These are phyloP conservation scores for Geotrichum citri-aurantii DNA, from an alignment of 1,139 yeast genomes.

Conservation along the genomic window DNA sequence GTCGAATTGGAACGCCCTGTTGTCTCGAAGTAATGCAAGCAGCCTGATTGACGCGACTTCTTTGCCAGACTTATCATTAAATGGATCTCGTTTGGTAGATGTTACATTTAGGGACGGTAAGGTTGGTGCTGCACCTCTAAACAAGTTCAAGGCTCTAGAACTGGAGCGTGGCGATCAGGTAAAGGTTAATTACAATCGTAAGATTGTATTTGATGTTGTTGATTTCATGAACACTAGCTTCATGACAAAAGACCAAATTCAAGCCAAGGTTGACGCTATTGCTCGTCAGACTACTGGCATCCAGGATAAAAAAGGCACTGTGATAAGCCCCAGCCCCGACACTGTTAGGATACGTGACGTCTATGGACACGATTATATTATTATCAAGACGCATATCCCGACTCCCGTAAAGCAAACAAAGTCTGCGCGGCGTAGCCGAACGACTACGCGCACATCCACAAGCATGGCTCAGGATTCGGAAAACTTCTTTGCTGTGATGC, in stretches of 20 bases:
- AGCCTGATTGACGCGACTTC: not conserved
- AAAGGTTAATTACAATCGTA: slow-evolving; percentile 5
- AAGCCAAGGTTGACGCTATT: not conserved
- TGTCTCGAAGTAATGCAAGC: not conserved
- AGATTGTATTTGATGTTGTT: slow-evolving; percentile 6
- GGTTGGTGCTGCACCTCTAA: not conserved
- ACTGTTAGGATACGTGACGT: slow-evolving; percentile 2
- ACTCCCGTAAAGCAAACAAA: not conserved
- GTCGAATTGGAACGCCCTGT: not conserved
- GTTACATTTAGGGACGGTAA: not conserved
- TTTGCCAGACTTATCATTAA: not conserved
- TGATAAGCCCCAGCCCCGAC: not conserved
- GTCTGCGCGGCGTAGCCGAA: slow-evolving; percentile 1
- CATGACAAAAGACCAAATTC: not conserved
- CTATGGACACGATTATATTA: slow-evolving; percentile 12
- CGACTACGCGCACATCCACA: not conserved
- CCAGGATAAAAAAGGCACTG: not conserved
- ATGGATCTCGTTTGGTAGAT: not conserved
- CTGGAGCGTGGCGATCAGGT: slow-evolving; percentile 7
- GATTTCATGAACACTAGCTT: not conserved
- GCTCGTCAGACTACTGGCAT: not conserved
- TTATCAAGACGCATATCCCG: not conserved
- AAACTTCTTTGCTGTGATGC: slow-evolving; percentile 15
- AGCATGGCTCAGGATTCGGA: not conserved
- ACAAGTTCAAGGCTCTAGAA: slow-evolving; percentile 4